Evolutionary conservation across 1,284 basidiomycete genomes (phyloP).

Genomic region (Malassezia dermatis): DNA sequence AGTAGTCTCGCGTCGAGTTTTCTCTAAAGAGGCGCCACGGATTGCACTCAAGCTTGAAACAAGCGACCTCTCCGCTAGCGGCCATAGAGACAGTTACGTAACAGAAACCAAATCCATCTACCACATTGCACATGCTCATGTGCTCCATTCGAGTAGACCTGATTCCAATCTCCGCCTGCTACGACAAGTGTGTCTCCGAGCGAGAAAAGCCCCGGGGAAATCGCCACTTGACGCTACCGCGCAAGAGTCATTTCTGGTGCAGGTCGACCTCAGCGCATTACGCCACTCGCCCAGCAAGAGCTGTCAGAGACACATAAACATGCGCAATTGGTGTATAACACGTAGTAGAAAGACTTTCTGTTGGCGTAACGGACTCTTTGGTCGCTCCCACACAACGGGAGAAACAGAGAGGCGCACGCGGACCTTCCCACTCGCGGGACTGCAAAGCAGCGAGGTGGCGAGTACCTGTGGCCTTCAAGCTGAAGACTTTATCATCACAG

Average conservation of each 20-base stretch:
- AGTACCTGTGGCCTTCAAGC: slow-evolving; percentile 45
- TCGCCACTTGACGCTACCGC: slow-evolving; percentile 4
- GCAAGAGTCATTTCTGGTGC: slow-evolving; percentile 17
- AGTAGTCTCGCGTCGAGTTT: slow-evolving; percentile 47
- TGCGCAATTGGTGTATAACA: neutral
- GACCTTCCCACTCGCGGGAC: slow-evolving; percentile 46
- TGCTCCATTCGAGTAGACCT: slow-evolving; percentile 10
- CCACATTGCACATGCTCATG: neutral
- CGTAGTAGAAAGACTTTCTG: neutral
- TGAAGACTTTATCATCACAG: slow-evolving; percentile 16
- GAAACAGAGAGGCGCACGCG: slow-evolving; percentile 43
- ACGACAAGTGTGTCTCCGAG: slow-evolving; percentile 14
- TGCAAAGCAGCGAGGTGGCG: slow-evolving; percentile 24
- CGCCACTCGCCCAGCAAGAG: slow-evolving; percentile 19
- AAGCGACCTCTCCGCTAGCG: slow-evolving; percentile 10
- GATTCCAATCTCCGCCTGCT: slow-evolving; percentile 15
- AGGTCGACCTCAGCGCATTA: slow-evolving; percentile 16
- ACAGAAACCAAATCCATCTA: neutral
- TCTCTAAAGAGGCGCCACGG: slow-evolving; percentile 35
- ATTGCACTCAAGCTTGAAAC: slow-evolving; percentile 42
- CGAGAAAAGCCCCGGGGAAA: slow-evolving; percentile 14
- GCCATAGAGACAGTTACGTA: neutral
- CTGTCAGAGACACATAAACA: slow-evolving; percentile 1
- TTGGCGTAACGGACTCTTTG: neutral
- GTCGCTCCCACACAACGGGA: slow-evolving; percentile 1